Evolutionary conservation across 768 basidiomycete species (phyloP), one percentile per base, ranked within the genome.

Genomic region (Trametes elegans): DNA sequence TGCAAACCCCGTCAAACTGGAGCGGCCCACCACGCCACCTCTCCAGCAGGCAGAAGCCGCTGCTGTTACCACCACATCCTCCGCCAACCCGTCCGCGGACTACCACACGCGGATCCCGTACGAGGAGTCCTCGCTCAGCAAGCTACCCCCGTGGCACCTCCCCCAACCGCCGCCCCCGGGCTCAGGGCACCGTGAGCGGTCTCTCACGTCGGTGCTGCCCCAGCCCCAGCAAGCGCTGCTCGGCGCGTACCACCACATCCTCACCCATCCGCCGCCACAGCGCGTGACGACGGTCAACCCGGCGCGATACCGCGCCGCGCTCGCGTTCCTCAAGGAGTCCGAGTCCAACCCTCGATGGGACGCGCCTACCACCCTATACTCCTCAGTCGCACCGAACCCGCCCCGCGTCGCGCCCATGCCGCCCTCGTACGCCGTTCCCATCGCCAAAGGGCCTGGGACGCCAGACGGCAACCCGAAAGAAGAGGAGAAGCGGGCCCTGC

Each of bases 21-120:
- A 59, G 66, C 68, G 60, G 51, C 66, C 71, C 4, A 61, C 77
- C 34, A 67, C 78, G 8, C 75, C 81, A 1, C 54, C 74, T 0
- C 75, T 77, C 2, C 78, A 60, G 62, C 79, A 52, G 32, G 51
- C 41, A 0, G 51, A 53, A 24, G 51, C 41, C 7, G 51, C 51
- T 3, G 51, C 51, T 1, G 51, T 26, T 14, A 42, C 51, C 5
- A 68, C 76, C 2, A 66, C 76, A 11, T 61, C 72, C 10, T 66
- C 70, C 4, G 51, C 51, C n/a, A 44, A 53, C 14, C 51, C 51
- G 2, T 77, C 84, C 1, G 83, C 88, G 3, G 87, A 91, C 67
- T 87, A 88, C 55, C 73, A 84, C 23, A 79, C 85, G 10, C 82
- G 83, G 63, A 79, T 90, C 1, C 87, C 89, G 4, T 92, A 92